phyloP scores from a whole-genome alignment of 2,329 filamentous ascomycete genomes.

The Cercospora citrullina region DNA sequence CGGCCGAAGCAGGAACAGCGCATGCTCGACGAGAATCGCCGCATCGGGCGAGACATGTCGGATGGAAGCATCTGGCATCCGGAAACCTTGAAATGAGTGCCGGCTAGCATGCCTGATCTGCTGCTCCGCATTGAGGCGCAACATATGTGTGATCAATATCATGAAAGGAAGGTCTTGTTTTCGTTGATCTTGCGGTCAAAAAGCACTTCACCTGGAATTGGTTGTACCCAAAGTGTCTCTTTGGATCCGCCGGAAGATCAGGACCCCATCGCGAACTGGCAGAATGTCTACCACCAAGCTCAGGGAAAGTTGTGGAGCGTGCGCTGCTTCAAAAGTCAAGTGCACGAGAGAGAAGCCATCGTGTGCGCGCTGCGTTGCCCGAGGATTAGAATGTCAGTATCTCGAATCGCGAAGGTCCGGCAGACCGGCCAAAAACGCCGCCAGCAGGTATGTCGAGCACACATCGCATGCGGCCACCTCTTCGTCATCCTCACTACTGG shows the following conservation, averaged over 20 bases:
- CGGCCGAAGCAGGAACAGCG: not conserved
- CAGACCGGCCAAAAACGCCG: not conserved
- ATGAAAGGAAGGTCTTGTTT: not conserved
- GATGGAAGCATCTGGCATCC: not conserved
- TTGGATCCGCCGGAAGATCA: not conserved
- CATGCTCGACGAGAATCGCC: not conserved
- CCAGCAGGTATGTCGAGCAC: not conserved
- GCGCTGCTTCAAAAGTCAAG: not conserved
- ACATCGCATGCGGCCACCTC: not conserved
- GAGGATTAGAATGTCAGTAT: not conserved
- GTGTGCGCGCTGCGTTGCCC: not conserved
- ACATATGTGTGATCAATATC: not conserved
- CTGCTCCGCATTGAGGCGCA: not conserved
- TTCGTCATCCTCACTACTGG: not conserved
- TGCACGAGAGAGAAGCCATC: not conserved
- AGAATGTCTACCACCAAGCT: not conserved
- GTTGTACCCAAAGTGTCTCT: not conserved
- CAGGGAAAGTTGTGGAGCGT: not conserved
- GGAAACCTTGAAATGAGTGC: not conserved
- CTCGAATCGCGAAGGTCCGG: not conserved
- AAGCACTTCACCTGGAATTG: not conserved
- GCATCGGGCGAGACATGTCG: not conserved
- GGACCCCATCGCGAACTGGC: not conserved
- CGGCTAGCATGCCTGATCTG: not conserved
- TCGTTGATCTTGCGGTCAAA: not conserved